A percentile compares a stretch with the other conserved stretches of the same genome.
phyloP scores from a whole-genome alignment of 2,329 filamentous ascomycete genomes.

The Alternaria sp. region DNA sequence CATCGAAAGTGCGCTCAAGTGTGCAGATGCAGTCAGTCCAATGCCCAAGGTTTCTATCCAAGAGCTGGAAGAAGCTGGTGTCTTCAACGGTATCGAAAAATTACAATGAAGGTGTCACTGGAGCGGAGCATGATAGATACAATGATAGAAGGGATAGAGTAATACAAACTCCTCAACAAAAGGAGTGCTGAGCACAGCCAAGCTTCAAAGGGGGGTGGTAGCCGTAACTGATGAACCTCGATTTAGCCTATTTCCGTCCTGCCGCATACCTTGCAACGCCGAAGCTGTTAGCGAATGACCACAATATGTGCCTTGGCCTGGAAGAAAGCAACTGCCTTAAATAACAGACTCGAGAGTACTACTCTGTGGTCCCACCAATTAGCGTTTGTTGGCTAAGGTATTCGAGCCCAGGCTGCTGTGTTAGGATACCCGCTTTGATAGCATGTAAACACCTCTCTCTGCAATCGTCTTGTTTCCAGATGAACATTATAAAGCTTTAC shows the following conservation, averaged over 20 bases:
- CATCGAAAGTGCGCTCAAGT: constrained; percentile 62
- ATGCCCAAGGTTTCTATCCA: constrained; percentile 40
- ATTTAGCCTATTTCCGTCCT: neutral
- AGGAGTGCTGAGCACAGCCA: neutral
- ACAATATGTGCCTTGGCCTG: neutral
- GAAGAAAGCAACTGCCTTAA: neutral
- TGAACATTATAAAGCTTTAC: neutral
- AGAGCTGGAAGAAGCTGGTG: constrained; percentile 41
- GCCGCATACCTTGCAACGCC: neutral
- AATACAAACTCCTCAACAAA: neutral
- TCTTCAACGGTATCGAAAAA: constrained; percentile 35
- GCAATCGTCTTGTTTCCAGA: neutral
- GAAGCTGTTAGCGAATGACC: neutral
- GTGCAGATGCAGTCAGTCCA: constrained; percentile 44
- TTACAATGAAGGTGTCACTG: neutral
- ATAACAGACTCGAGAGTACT: neutral
- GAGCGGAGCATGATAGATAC: neutral
- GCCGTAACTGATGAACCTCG: neutral
- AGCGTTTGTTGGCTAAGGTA: neutral
- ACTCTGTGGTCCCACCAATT: constrained; percentile 1
- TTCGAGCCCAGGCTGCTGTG: neutral
- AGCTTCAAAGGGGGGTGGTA: neutral
- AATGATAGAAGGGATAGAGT: neutral
- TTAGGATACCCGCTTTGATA: neutral
- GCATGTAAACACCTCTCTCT: neutral